These are phyloP conservation scores for Pyrus betulifolia DNA, from an alignment of 306 rosid species.

Conservation along the genomic window DNA sequence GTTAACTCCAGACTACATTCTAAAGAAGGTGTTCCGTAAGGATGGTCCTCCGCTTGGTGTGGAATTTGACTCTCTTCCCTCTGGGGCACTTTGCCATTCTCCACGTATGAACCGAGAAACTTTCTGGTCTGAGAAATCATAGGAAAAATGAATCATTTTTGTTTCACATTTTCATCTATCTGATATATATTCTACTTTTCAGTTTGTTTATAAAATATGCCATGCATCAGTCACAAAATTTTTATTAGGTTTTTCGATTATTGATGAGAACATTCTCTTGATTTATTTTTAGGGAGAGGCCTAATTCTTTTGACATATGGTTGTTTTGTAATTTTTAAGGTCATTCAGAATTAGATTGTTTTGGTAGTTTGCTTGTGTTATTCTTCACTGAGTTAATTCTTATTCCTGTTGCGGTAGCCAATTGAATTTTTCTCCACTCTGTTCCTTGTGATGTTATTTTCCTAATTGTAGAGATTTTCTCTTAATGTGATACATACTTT, in stretches of 20 bases:
- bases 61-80: slow-evolving; percentile 59
- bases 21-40: slow-evolving; percentile 38
- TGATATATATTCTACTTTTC: neutral
- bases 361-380: neutral
- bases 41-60: slow-evolving; percentile 62
- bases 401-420: neutral
- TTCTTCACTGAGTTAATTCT: neutral
- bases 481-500: neutral
- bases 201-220: neutral
- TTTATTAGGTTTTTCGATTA: neutral
- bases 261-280: neutral
- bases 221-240: neutral
- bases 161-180: neutral
- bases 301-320: neutral
- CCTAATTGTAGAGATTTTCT: neutral
- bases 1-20: slow-evolving; percentile 33
- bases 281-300: neutral
- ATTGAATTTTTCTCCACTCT: neutral
- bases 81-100: slow-evolving; percentile 20
- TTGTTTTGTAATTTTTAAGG: neutral
- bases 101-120: slow-evolving; percentile 12
- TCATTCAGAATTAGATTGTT: neutral
- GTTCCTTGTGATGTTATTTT: neutral
- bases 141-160: neutral
- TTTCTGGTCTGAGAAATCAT: neutral